Base-by-base conservation (phyloP, 1,284 basidiomycete genomes). In the Athelia psychrophila region DNA sequence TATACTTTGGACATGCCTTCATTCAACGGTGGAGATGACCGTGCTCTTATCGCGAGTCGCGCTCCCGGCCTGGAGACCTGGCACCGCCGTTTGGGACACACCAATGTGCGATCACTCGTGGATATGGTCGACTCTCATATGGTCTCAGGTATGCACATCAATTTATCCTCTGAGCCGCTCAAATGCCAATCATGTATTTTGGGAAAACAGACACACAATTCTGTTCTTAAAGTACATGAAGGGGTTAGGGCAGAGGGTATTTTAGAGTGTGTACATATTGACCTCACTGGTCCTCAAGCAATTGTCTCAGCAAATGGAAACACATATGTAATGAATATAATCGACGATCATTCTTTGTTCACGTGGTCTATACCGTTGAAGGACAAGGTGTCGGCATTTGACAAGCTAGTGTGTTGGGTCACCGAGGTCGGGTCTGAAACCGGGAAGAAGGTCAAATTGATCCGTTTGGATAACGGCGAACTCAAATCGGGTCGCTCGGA, bases 131-230 rank as follows among this genome's bases (percentile, higher is more conserved):
- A 53, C 2, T 50, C 55, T 1, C 49, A 55, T 9, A 44, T 59
- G 10, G 60, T 60, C 12, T 40, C 55, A 64, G 71, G 70, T 71
- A 69, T 68, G 68, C 65, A n/a, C n/a, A 57, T 60, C 30, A 50
- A 60, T 46, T 56, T 62, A n/a, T 61, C 63, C 1, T 9, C 33
- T 6, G 18, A 44, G 2, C 64, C 58, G 2, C 51, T 60, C 9
- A 56, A 49, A 42, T 70, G 65, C 61, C 57, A 63, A 50, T 19
- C 47, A 50, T 58, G 57, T 45, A 56, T 58, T n/a, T 54, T 48
- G 15, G 50, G 52, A 3, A 58, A 58, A 49, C 56, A 58, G 54
- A 49, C 36, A 4, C 19, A 32, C 16, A 38, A 6, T 12, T 9
- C 27, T 16, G 44, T 58, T 13, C 57, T 51, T 3, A 50, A 50